Base-by-base conservation (phyloP, 2,329 filamentous ascomycete species). In the Diaporthe vexans region DNA sequence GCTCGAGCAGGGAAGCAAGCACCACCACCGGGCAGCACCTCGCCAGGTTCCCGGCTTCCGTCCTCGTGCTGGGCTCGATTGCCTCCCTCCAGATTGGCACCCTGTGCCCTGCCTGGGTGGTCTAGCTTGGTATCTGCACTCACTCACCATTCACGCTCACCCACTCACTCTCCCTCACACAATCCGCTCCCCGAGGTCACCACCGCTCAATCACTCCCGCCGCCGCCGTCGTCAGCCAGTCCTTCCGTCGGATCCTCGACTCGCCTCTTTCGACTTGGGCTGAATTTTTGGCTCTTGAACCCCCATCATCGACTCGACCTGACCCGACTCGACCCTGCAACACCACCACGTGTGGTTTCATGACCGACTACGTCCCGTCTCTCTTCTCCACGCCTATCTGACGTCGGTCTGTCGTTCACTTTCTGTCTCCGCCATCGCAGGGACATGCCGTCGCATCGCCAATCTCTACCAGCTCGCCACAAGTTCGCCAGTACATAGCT, bases 371-470 rank as follows among this genome's bases (percentile, higher is more conserved):
- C 73, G 21, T 56, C 40, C 40, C 33, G 35, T 63, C 61, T 59
- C 61, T 65, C 19, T 21, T 48, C 71, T 46, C 26, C 48, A 26
- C n/a, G 59, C 46, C 70, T 33, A 26, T 37, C 48, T 48, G 57
- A 68, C 51, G 24, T 65, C 48, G 57, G 59, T 57, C 57, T 72
- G 67, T 59, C 54, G 68, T 54, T 40, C 29, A 37, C 48, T 29
- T 71, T 51, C 37, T 37, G 68, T 59, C 46, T 58, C 51, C 58
- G 65, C 37, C 52, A n/a, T 48, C 68, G 35, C 71, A 58, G 56
- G 71, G 74, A 73, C 74, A 71, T 75, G 74, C 71, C 65, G 74
- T 63, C 65, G 71, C 51, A 73, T 58, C 63, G 58, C 71, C 52
- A 43, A 37, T 71, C 58, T 72, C 73, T 67, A 48, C 57, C 43